Evolutionary conservation across 495 filamentous ascomycete species (phyloP).

Genomic region (Glutinoglossum americanum): DNA sequence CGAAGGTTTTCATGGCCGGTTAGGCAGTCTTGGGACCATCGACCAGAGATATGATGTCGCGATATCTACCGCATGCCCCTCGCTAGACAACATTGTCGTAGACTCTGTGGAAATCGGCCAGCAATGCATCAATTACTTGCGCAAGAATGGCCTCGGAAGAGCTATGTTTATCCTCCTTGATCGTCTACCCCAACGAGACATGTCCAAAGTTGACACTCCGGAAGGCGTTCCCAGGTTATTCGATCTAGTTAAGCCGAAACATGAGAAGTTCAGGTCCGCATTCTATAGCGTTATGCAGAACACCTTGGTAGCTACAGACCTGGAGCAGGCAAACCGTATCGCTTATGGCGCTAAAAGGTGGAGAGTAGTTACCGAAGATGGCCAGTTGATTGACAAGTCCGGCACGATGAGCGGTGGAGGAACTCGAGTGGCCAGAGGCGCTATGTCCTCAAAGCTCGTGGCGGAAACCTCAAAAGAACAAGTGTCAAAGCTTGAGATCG

Average conservation of each 20-base stretch:
- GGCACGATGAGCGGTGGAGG: constrained; percentile 98
- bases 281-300: constrained; percentile 89
- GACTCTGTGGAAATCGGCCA: constrained; percentile 88
- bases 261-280: constrained; percentile 68
- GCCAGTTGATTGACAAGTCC: constrained; percentile 87
- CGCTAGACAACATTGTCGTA: constrained; percentile 85
- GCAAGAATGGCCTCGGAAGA: constrained; percentile 93
- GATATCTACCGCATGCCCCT: constrained; percentile 85
- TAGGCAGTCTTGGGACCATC: constrained; percentile 90
- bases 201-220: constrained; percentile 62
- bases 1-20: constrained; percentile 84
- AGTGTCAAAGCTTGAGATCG: constrained; percentile 62
- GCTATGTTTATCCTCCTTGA: constrained; percentile 93
- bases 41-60: constrained; percentile 88
- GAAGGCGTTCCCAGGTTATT: constrained; percentile 84
- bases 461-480: constrained; percentile 71
- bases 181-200: constrained; percentile 53
- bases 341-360: constrained; percentile 82
- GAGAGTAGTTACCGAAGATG: constrained; percentile 88
- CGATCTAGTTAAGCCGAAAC: constrained; percentile 76
- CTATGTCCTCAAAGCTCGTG: constrained; percentile 88
- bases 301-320: constrained; percentile 78
- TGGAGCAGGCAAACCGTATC: constrained; percentile 86
- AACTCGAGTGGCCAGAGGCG: constrained; percentile 62
- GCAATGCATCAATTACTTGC: constrained; percentile 90